Percentiles rank a stretch among this genome's conserved stretches.
These are phyloP conservation scores for Podaxis sp. DNA, from an alignment of 768 basidiomycete genomes.

Conservation along the genomic window DNA sequence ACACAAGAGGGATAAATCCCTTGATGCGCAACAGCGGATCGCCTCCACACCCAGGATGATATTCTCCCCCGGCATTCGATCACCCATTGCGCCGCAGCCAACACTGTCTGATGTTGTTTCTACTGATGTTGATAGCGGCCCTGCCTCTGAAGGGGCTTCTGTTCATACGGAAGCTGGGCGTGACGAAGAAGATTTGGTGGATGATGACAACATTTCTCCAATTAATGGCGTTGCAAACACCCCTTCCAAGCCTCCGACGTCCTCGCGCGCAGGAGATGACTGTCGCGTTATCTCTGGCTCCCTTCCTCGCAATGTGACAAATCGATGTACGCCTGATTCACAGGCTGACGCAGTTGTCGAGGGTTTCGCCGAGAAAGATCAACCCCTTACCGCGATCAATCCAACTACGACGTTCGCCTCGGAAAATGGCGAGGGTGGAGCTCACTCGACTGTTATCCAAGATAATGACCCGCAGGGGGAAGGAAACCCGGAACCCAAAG, in stretches of 20 bases:
- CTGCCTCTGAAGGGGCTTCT: not conserved
- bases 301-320: not conserved
- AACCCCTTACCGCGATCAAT: not conserved
- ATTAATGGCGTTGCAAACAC: not conserved
- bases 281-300: not conserved
- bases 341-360: not conserved
- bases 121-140: not conserved
- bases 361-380: not conserved
- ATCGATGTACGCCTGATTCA: not conserved
- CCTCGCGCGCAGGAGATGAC: not conserved
- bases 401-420: not conserved
- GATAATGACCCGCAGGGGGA: not conserved
- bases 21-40: not conserved
- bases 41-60: constrained; percentile 19
- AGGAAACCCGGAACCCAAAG: not conserved
- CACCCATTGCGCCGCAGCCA: not conserved
- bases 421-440: not conserved
- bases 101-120: not conserved
- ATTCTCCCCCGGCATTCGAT: constrained; percentile 17
- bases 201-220: not conserved
- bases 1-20: not conserved
- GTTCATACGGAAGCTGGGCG: not conserved
- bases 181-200: not conserved
- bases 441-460: not conserved
- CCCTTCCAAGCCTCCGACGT: not conserved